Evolutionary conservation across 2,329 filamentous ascomycete genomes (phyloP), one percentile per base, ranked within the genome.

Genomic region (Coniochaeta sp.): DNA sequence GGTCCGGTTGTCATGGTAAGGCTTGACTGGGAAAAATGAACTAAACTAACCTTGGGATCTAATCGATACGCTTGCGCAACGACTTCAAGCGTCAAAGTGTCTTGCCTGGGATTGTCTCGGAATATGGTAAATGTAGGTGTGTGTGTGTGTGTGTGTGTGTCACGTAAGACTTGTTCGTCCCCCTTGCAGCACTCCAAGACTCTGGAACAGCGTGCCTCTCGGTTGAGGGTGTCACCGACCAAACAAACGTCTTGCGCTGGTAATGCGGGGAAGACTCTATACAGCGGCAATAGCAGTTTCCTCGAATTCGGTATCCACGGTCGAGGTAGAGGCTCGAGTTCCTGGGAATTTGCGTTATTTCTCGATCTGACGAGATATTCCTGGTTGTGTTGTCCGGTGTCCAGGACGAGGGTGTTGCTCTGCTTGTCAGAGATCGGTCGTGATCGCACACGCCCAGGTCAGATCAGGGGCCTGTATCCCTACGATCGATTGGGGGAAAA

Each of bases 391-490:
- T 32, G 30, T 32, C n/a, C n/a, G n/a, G n/a, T 32, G 34, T 36
- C 19, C 30, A 38, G 54, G n/a, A 36, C 32, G 47, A 52, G 47
- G 47, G n/a, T 44, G 50, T 60, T 44, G 50, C 56, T 54, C 30
- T 47, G 47, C 34, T 40, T 57, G 55, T 57, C 55, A 44, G 55
- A 57, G 55, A 57, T 34, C 22, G 26, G 34, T 42, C 55, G 9
- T 44, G 55, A 57, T 57, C 55, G 55, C 26, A 44, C 55, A 44
- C 24, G 55, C 47, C n/a, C 34, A 57, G 57, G 60, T 61, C 62
- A 60, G 65, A 69, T 70, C 68, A 70, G 68, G 68, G 66, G 67
- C 54, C 56, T 56, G 60, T 61, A 65, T 60, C 60, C 65, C 62
- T 64, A 64, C 65, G 44, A 32, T 26, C 63, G 63, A 66, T 64